A percentile compares a stretch with the other conserved stretches of the same genome.
Evolutionary conservation across 257 asterid species (phyloP).

Genomic region (Vinca minor): DNA sequence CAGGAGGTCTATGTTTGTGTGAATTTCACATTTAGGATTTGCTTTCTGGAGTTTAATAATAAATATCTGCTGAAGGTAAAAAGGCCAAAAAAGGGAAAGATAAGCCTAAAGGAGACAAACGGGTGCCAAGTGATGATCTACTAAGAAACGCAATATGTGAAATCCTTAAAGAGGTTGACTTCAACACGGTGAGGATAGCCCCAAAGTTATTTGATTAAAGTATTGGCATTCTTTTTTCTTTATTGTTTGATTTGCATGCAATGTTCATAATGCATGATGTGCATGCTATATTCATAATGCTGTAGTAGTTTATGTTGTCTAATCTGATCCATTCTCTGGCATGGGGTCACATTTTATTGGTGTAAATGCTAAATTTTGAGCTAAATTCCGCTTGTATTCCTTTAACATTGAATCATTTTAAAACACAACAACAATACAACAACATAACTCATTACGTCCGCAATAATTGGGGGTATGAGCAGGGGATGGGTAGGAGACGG

Average conservation of each 20-base stretch:
- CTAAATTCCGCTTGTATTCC: neutral
- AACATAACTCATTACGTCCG: too few species aligned
- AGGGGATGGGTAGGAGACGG: too few species aligned
- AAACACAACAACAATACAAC: too few species aligned
- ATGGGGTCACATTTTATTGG: neutral
- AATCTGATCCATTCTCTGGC: neutral
- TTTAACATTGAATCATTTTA: too few species aligned
- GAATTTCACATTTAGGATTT: neutral
- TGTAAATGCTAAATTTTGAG: neutral
- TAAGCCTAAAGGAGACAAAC: constrained; percentile 22
- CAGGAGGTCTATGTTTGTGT: neutral
- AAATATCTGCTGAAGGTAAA: constrained; percentile 24
- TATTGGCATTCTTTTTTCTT: neutral
- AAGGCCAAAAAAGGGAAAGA: constrained; percentile 32
- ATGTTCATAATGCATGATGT: neutral
- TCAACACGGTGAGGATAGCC: constrained; percentile 36
- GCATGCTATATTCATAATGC: neutral
- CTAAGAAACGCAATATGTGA: constrained; percentile 34
- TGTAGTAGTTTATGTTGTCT: neutral
- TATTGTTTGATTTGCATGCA: neutral
- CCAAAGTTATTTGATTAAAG: neutral
- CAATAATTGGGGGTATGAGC: too few species aligned
- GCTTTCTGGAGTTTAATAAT: neutral
- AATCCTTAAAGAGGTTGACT: constrained; percentile 37
- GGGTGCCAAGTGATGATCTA: constrained; percentile 31